Base-by-base conservation (phyloP, 257 asterid genomes). In the Capsicum pubescens region DNA sequence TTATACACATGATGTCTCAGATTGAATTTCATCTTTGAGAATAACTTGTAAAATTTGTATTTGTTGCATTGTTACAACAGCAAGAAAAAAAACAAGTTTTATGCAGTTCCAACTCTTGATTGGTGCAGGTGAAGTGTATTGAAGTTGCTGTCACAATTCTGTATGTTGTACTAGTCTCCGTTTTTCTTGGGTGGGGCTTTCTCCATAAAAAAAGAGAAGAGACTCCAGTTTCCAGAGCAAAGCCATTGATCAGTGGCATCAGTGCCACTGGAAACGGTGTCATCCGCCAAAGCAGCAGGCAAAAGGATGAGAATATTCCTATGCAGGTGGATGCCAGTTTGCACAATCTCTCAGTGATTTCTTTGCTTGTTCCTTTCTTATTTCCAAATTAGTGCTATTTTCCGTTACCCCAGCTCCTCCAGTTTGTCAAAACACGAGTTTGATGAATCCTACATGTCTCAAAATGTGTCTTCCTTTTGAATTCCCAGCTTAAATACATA, bases 131-230 rank as follows among this genome's bases (percentile, higher is more conserved):
- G 82, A 95, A 92, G 88, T 97, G 99, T 82, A 87, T 97, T 87
- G 99, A 97, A 88, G 93, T 95, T 89, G 88, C 97, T 79, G 86
- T 95, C 56, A 87, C 99, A 77, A 83, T 93, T 88, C 70, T 91
- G 83, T 97, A 97, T 86, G 85, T 95, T 70, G 85, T 93, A 82
- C 88, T 93, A 72, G 93, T 91, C 78, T 95, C 99, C 58, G 42
- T 88, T 50, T 93, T 97, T 90, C 97, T 97, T 21, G 99, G 97
- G 39, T 97, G 99, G 99, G 97, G 97, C 82, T 93, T 95, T 84
- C 79, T 91, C 83, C 92, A 91, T 87, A 91, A 90, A 82, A 96
- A 90, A 87, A 86, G 90, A 88, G 91, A 87, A 83, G 88, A 78
- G 76, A 90, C 90, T 83, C 91, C 95, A 4, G 89, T 61, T 58